Evolutionary conservation across 2,329 filamentous ascomycete species (phyloP).

Genomic region (Sclerotinia minor): DNA sequence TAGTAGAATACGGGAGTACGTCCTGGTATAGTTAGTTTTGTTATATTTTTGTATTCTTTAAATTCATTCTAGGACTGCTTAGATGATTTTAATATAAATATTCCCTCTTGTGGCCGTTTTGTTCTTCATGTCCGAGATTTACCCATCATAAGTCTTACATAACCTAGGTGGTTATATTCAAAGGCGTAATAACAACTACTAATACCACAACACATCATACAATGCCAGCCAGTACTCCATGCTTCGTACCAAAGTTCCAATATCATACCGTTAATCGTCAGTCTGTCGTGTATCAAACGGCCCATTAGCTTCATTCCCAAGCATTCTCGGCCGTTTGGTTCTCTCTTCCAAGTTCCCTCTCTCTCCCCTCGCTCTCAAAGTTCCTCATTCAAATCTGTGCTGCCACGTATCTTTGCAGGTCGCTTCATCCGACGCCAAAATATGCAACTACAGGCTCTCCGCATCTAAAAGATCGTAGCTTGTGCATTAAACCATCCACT

Average conservation of each 20-base stretch:
- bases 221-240: not conserved
- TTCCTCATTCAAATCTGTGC: slow-evolving; percentile 28
- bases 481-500: slow-evolving; percentile 30
- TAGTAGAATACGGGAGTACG: no score
- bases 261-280: not conserved
- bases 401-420: slow-evolving; percentile 39
- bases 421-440: slow-evolving; percentile 33
- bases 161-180: not conserved
- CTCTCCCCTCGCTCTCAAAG: slow-evolving; percentile 10
- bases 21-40: no score
- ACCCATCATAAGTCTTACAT: not conserved
- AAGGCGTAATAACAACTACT: not conserved
- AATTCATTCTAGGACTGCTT: no score
- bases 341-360: not conserved
- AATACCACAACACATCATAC: not conserved
- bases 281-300: slow-evolving; percentile 3
- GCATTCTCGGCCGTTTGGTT: not conserved
- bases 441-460: slow-evolving; percentile 36
- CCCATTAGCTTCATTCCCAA: not conserved
- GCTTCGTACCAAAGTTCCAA: no score
- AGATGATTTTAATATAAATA: no score
- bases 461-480: slow-evolving; percentile 32
- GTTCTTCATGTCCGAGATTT: slow-evolving; percentile 1
- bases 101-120: no score
- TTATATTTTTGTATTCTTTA: no score